Conservation (phyloP, 139 green algal species). For the Ostreobium quekettii region DNA sequence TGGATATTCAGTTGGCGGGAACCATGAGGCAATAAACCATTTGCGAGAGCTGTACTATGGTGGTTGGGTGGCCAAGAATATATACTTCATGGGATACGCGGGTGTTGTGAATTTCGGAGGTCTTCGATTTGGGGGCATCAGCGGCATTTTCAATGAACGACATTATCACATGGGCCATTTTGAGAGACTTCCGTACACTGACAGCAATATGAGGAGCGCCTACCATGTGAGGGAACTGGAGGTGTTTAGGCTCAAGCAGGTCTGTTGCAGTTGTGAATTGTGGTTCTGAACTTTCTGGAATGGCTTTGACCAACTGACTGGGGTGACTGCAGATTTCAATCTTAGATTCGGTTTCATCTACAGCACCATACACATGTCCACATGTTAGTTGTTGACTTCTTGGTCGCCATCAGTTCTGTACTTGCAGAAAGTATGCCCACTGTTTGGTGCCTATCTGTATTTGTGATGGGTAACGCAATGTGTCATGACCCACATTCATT, state of each 20-base stretch:
- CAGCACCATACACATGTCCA: no score
- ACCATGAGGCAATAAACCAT: conserved; percentile 94
- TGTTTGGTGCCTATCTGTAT: no score
- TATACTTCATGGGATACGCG: conserved; percentile 90
- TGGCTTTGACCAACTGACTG: no score
- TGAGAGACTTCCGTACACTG: conserved; percentile 77
- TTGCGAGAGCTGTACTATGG: conserved; percentile 94
- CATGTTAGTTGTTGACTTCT: no score
- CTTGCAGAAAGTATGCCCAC: no score
- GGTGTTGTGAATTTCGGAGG: conserved; percentile 87
- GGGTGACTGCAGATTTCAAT: no score
- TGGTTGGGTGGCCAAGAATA: conserved; percentile 90
- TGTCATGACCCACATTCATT: no score
- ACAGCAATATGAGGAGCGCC: conserved; percentile 59
- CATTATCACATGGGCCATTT: conserved; percentile 62
- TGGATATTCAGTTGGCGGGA: conserved; percentile 78
- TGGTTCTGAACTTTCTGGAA: not conserved
- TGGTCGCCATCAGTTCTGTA: no score
- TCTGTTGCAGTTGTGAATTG: not conserved
- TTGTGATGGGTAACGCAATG: no score
- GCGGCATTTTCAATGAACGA: conserved; percentile 80
- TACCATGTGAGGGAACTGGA: conserved; percentile 92
- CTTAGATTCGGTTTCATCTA: not conserved
- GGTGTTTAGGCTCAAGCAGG: conserved; percentile 16
- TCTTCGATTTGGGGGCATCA: conserved; percentile 84